Base-by-base conservation (phyloP, 2,329 filamentous ascomycete genomes). In the Pseudogymnoascus destructans region DNA sequence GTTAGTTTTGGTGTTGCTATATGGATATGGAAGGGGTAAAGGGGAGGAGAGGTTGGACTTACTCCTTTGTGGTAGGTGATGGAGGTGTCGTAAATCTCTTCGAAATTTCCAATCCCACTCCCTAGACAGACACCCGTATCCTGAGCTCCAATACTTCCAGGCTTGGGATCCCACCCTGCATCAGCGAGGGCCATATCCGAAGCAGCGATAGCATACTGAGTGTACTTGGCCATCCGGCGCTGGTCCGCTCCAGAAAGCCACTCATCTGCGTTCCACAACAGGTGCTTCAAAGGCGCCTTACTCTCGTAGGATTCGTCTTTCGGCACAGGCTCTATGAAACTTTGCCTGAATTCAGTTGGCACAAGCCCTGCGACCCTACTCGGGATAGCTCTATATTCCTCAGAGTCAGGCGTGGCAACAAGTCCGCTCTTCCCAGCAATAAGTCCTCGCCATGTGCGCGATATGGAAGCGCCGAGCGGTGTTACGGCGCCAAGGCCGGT, bases 31-130 rank as follows among this genome's bases (percentile, higher is more conserved):
- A 27, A 3, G n/a, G 21, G 27, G 1, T 1, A 36, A 57, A 25
- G 33, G n/a, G 46, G 10, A 54, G 59, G 58, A 33, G 17, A 23
- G 25, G 52, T 5, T 23, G 23, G 11, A 62, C 66, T 65, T 57
- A 92, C 89, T 59, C 82, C 82, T 71, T 81, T 77, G 30, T 87
- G 78, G 68, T 87, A 95, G 1, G 81, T 82, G 55, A 95, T 67
- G 59, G 87, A 89, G 1, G 90, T 95, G 61, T 85, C 78, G 71
- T 95, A 96, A 7, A 95, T 83, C 65, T 95, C 90, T 38, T 95
- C 87, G 36, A 98, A 78, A 66, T 93, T 96, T 13, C 93, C 93
- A 66, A 98, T 96, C 1, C 93, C 93, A 63, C 92, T 97, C 1
- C 93, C 93, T 38, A 98, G 77, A 67, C 92, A 95, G 1, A 98